These are phyloP conservation scores for Xylaria bambusicola DNA, from an alignment of 495 filamentous ascomycete genomes.

Conservation along the genomic window DNA sequence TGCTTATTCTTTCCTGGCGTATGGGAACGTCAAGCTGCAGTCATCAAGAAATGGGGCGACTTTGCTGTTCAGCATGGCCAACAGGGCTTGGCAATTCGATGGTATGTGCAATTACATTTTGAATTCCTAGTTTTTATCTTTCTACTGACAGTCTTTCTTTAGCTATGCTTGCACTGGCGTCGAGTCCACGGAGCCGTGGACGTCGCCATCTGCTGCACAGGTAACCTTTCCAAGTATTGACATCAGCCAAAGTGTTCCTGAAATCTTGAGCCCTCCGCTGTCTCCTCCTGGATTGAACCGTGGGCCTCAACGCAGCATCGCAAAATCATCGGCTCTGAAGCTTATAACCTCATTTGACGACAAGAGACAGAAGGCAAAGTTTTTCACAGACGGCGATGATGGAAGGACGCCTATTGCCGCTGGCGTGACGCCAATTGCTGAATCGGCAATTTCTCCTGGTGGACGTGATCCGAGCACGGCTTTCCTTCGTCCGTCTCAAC, in stretches of 20 bases:
- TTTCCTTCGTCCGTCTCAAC: slow-evolving; percentile 62
- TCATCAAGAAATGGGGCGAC: slow-evolving; percentile 94
- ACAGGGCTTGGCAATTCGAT: slow-evolving; percentile 87
- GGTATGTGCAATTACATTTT: slow-evolving; percentile 45
- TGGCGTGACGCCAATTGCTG: slow-evolving; percentile 85
- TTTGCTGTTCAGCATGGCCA: slow-evolving; percentile 83
- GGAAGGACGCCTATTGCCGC: slow-evolving; percentile 76
- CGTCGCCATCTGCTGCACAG: slow-evolving; percentile 76
- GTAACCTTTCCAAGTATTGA: slow-evolving; percentile 56
- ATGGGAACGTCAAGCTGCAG: slow-evolving; percentile 85
- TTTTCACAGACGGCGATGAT: slow-evolving; percentile 65
- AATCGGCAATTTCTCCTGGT: slow-evolving; percentile 80
- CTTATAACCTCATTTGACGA: slow-evolving; percentile 85
- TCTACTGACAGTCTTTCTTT: slow-evolving; percentile 4
- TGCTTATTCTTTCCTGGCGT: slow-evolving; percentile 73
- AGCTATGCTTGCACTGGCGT: slow-evolving; percentile 77
- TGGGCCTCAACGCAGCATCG: slow-evolving; percentile 59
- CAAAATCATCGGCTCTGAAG: slow-evolving; percentile 85
- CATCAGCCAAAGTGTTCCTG: slow-evolving; percentile 43
- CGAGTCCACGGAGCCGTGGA: slow-evolving; percentile 77
- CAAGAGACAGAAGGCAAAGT: slow-evolving; percentile 61
- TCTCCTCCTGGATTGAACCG: slow-evolving; percentile 52
- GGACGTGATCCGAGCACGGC: slow-evolving; percentile 65
- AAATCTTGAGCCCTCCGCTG: slow-evolving; percentile 60
- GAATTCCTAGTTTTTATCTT: not conserved